Base-by-base conservation (phyloP, 164 flowering plant species). In the Vitis labrusca region DNA sequence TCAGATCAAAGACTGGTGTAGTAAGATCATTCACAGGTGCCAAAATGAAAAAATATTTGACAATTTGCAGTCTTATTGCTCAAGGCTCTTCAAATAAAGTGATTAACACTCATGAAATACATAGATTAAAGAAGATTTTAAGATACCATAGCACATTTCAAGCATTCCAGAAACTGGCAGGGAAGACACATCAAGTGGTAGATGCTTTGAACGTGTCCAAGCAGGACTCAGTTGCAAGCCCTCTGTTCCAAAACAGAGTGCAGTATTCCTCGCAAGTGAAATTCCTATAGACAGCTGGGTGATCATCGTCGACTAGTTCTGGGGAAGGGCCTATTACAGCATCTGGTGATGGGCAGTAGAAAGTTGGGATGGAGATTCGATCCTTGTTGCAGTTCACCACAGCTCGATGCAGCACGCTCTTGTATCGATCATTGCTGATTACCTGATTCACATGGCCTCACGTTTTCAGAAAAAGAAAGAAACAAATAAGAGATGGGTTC, bases 361-460 rank as follows among this genome's bases (percentile, higher is more conserved):
- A 87, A 0, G 91, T 82, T 1, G 90, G 87, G 10, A 89, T 71
- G 0, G 91, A 89, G 30, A 89, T 80, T 29, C 93, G 72, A 67
- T 84, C 91, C 67, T 61, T 70, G 29, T 67, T 30, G 59, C 70
- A 27, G 76, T 89, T 86, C 68, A 87, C 93, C 10, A 86, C 82
- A 0, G 89, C 94, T 64, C 94, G 66, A 66, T 89, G 90, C 2
- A 85, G 78, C 62, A 81, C 89, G 30, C 91, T 89, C 77, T 86
- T 86, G 82, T 86, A 89, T 16, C 71, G 63, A 44, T 79, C 90
- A 52, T 89, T 89, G 78, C 91, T 87, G n/a, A 87, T 48, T 0
- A 81, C 93, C 89, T 88, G 74, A 62, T 44, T 23, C 27, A 23
- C 27, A 23, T 23, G 27, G 27, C 27, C 27, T 23, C 27, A 23